Evolutionary conservation across 805 yeast species (phyloP).

Genomic region (Scheffersomyces lignosus): DNA sequence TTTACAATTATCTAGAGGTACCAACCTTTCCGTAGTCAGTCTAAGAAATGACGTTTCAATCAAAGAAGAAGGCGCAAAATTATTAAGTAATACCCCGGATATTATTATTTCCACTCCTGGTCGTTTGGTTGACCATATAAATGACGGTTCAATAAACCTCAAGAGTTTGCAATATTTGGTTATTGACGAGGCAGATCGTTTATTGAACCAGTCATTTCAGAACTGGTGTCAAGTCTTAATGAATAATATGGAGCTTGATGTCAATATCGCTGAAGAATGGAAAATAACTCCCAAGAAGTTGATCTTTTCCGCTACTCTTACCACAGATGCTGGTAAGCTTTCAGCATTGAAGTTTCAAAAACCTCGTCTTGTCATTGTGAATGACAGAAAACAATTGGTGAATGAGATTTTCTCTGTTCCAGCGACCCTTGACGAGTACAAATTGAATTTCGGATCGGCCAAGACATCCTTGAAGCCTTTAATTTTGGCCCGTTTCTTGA

Average conservation of each 20-base stretch:
- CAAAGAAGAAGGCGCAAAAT: conserved; percentile 62
- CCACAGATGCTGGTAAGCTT: conserved; percentile 88
- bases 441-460: conserved; percentile 38
- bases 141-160: conserved; percentile 43
- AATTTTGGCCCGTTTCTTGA: conserved; percentile 57
- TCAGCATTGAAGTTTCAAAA: conserved; percentile 64
- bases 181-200: conserved; percentile 80
- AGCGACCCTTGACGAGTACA: conserved; percentile 45
- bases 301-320: conserved; percentile 89
- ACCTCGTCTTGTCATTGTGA: conserved; percentile 77
- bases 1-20: conserved; percentile 60
- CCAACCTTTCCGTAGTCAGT: conserved; percentile 62
- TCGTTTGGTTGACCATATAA: conserved; percentile 74
- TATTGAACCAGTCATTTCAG: conserved; percentile 86
- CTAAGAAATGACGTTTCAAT: conserved; percentile 52
- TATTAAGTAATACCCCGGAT: conserved; percentile 56
- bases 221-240: conserved; percentile 78
- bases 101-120: conserved; percentile 76
- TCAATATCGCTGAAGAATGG: conserved; percentile 33
- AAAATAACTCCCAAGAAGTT: conserved; percentile 52
- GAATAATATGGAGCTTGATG: conserved; percentile 26
- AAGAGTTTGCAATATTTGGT: conserved; percentile 59
- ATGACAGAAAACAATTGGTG: conserved; percentile 48
- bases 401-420: conserved; percentile 66
- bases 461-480: conserved; percentile 67